Conservation (phyloP, 2,329 filamentous ascomycete species). For the Fusarium anguioides region DNA sequence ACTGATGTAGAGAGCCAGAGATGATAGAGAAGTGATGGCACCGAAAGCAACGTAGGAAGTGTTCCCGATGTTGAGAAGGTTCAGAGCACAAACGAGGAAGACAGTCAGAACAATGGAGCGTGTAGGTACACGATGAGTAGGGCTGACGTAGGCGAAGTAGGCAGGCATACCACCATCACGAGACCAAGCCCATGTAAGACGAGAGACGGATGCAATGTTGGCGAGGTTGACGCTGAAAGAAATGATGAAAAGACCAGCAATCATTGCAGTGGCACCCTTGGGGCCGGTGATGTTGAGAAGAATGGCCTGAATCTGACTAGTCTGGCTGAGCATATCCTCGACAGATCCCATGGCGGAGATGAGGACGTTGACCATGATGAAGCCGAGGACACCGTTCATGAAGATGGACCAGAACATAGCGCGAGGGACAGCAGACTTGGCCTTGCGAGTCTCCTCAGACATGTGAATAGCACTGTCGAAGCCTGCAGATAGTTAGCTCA, state of each 20-base stretch:
- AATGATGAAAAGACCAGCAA: conserved; percentile 40
- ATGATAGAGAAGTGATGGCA: conserved; percentile 40
- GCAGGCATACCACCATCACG: conserved; percentile 42
- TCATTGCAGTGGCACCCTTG: conserved; percentile 40
- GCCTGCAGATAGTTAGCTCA: conserved; percentile 12
- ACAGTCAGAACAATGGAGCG: conserved; percentile 40
- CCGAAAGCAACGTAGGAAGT: conserved; percentile 43
- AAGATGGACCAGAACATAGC: conserved; percentile 47
- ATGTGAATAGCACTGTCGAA: conserved; percentile 45
- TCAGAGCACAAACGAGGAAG: conserved; percentile 42
- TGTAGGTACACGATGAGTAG: conserved; percentile 38
- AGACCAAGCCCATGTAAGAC: conserved; percentile 43
- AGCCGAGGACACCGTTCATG: conserved; percentile 43
- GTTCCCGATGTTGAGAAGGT: conserved; percentile 42
- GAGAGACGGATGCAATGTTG: conserved; percentile 43
- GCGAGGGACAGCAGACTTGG: conserved; percentile 41
- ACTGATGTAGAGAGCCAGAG: conserved; percentile 42
- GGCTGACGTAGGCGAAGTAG: conserved; percentile 42
- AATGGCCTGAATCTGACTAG: conserved; percentile 42
- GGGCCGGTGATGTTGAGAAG: conserved; percentile 33
- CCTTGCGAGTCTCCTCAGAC: conserved; percentile 43
- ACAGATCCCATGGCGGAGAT: conserved; percentile 43
- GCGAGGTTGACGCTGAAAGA: conserved; percentile 43
- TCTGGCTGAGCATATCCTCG: conserved; percentile 37
- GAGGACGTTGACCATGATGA: conserved; percentile 44